Evolutionary conservation across 106 monocot species (phyloP), one percentile per base, ranked within the genome.

Genomic region (Acorus gramineus): DNA sequence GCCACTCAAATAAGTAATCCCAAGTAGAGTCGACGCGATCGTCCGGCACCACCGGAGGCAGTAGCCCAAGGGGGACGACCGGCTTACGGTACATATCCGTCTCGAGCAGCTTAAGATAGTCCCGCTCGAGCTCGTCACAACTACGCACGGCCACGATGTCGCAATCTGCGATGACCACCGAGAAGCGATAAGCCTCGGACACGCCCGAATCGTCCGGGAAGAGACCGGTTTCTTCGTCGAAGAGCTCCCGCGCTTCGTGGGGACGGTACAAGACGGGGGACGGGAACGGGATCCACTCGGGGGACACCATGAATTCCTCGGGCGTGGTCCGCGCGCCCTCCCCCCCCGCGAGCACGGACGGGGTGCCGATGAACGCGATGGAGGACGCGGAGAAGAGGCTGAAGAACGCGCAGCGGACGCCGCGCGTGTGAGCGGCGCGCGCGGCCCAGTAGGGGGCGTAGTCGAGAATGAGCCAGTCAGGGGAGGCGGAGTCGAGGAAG

Each of bases 391-490:
- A 49, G 53, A 74, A 61, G 8, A 74, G 2, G 7, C 50, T 55
- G 59, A 85, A 66, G 52, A 55, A 69, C 10, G 67, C 53, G 13
- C 72, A 78, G 1, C 73, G 78, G 4, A 82, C 44, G 4, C 61
- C 47, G 13, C 60, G 59, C 42, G 52, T 55, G 0, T 65, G 56
- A 1, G 82, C 82, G 0, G 73, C 56, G 0, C 49, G 42, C 2
- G 74, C 57, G 3, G 69, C 47, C 85, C 84, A 85, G 55, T 71
- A 65, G 3, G 73, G 64, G 8, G 74, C 53, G 66, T 74, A 85
- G 65, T 89, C 89, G 14, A 49, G 56, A 8, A 89, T 8, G 50
- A 87, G 74, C 74, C 74, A 85, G 52, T 91, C 80, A 2, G 75
- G 78, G 11, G 11, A 51, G 2, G 43, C 11, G 28, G n/a, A 47